Evolutionary conservation across 1,284 basidiomycete species (phyloP).

Genomic region (Athelia psychrophila): DNA sequence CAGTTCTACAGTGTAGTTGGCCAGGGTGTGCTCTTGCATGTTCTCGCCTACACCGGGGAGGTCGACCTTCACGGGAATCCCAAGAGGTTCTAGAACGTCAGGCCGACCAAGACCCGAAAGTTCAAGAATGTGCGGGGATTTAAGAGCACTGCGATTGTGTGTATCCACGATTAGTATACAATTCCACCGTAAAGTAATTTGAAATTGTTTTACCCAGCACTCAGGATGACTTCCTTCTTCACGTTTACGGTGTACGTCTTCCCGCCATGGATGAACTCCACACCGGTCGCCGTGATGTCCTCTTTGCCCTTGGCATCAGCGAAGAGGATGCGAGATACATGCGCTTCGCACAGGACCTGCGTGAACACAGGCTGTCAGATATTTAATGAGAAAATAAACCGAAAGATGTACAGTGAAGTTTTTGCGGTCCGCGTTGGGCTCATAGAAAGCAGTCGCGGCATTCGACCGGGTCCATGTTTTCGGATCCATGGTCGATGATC

Average conservation of each 20-base stretch:
- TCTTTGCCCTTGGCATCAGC: conserved; percentile 6
- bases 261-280: conserved; percentile 20
- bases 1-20: conserved; percentile 10
- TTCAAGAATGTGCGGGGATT: conserved; percentile 40
- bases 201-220: conserved; percentile 19
- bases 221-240: conserved; percentile 20
- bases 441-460: conserved; percentile 12
- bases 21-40: conserved; percentile 34
- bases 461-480: conserved; percentile 11
- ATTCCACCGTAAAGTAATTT: background rate
- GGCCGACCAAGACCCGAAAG: conserved; percentile 37
- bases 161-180: background rate
- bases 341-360: conserved; percentile 11
- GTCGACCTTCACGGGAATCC: conserved; percentile 28
- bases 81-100: conserved; percentile 27
- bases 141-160: conserved; percentile 20
- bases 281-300: conserved; percentile 16
- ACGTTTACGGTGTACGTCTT: conserved; percentile 13
- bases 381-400: too few species aligned
- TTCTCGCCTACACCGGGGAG: conserved; percentile 41
- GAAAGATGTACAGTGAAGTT: conserved; percentile 8
- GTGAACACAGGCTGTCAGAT: background rate
- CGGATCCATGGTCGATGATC: conserved; percentile 8
- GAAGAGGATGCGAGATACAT: conserved; percentile 5
- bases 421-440: conserved; percentile 10